Conservation (phyloP, 1,284 basidiomycete species). For the Trametes polyzona region DNA sequence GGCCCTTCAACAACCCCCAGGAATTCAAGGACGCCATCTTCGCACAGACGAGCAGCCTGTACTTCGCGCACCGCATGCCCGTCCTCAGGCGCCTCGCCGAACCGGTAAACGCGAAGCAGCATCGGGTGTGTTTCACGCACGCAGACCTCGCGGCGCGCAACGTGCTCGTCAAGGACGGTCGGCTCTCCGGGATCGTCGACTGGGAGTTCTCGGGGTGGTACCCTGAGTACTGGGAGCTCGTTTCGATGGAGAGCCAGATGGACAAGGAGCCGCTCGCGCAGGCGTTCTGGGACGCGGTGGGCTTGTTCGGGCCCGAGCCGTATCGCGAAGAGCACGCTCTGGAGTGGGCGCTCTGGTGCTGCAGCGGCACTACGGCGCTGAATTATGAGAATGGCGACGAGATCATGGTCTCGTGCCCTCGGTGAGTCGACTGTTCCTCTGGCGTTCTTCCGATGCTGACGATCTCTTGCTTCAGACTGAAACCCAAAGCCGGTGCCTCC, state of each 20-base stretch:
- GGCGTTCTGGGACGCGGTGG: constrained; percentile 8
- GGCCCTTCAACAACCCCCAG: background rate
- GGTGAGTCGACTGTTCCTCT: too few species aligned
- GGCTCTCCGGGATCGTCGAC: constrained; percentile 24
- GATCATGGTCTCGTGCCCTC: background rate
- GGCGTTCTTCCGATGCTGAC: too few species aligned
- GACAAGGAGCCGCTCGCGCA: background rate
- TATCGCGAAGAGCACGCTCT: constrained; percentile 1
- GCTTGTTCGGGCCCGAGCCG: background rate
- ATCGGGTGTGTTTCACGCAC: constrained; percentile 14
- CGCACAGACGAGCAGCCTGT: background rate
- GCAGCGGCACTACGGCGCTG: background rate
- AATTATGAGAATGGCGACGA: background rate
- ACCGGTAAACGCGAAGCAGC: background rate
- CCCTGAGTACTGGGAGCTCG: constrained; percentile 30
- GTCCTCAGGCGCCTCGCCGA: background rate
- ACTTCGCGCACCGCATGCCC: background rate
- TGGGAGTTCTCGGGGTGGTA: constrained; percentile 31
- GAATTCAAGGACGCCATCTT: too few species aligned
- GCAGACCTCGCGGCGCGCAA: constrained; percentile 14
- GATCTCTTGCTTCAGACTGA: too few species aligned
- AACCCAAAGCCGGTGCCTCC: too few species aligned
- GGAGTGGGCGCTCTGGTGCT: constrained; percentile 1
- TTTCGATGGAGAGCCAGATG: constrained; percentile 5
- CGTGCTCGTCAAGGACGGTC: constrained; percentile 22